Evolutionary conservation across 2,329 filamentous ascomycete genomes (phyloP), one percentile per base, ranked within the genome.

Genomic region (Furcasterigmium furcatum): DNA sequence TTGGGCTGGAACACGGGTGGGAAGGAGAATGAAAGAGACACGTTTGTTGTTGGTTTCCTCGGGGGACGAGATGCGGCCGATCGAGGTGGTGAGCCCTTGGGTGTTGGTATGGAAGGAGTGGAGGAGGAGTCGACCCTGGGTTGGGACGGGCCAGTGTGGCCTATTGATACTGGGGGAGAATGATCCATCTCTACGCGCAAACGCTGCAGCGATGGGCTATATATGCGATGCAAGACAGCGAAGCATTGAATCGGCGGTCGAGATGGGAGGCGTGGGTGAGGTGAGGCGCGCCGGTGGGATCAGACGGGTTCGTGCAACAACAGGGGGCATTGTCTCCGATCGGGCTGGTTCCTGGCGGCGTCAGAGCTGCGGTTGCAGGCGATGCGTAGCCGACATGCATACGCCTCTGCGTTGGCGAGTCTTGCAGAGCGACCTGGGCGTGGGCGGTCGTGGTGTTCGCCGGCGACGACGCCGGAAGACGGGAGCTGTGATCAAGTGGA

Each of bases 1-100:
- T 75, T 73, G 43, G 71, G 66, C 47, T 73, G 69, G 51, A 72
- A 73, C 39, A 75, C 64, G 12, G 70, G 70, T 34, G 71, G 70
- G 49, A 79, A 72, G 41, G 71, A 70, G 53, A 73, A 69, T 25
- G 74, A 69, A n/a, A 74, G 60, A 18, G 72, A 64, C 22, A 25
- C 36, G 38, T 65, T 62, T 32, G 43, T 46, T 24, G 35, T 36
- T 24, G 25, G 30, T 16, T 43, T 50, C 21, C 50, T 52, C 29
- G 48, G 38, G 14, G 43, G 36, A n/a, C 42, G 45, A 22, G 48
- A 36, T 20, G 41, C 38, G 36, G 48, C 50, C 49, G 55, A 48
- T 39, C 47, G 52, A 47, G 48, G 46, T 39, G 50, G 47, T 45
- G 49, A 22, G 22, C 46, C 34, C 16, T 20, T 30, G 13, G 46